Evolutionary conservation across 2,329 filamentous ascomycete genomes (phyloP), one percentile per base, ranked within the genome.

Genomic region (Lachnellula willkommii): DNA sequence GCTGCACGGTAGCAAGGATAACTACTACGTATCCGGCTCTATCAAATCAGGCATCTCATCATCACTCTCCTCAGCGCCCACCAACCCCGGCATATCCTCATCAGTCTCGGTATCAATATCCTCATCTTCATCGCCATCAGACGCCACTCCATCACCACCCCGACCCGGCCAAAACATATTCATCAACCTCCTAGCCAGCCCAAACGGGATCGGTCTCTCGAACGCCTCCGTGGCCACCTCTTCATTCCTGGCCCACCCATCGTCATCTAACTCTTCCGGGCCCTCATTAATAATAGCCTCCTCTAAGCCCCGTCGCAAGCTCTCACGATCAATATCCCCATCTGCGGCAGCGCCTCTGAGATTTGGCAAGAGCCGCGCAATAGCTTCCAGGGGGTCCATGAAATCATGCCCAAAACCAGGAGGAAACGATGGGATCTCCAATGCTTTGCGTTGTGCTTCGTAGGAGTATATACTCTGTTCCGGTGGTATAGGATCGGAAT

Each of bases 401-500:
- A 65, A 61, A 20, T 59, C 51, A 2, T 57, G 28, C 9, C 28
- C 28, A 32, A 32, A 11, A 11, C 28, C 28, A 6, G 26, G 26
- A 12, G 28, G 9, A 32, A 32, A 4, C 28, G 28, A 11, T 12
- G 28, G 28, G 9, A 32, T 45, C 42, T 62, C 55, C 8, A 65
- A 43, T 2, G 42, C 48, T 12, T 26, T 22, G 32, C 58, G 49
- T 46, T 69, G 68, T 15, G 49, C 26, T 35, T 59, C 55, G 47
- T 69, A 70, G 1, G 67, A 68, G 40, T 62, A 66, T 9, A 67
- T 61, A 50, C 66, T 71, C 2, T 53, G 32, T 26, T 65, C 64
- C n/a, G 69, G 69, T 9, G 69, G 68, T 4, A 71, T 50, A 7
- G 69, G 69, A 53, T 71, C 69, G 0, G 66, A 61, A 40, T 71